Conservation (phyloP, 176 grass and related monocot species). For the Chloris gayana region DNA sequence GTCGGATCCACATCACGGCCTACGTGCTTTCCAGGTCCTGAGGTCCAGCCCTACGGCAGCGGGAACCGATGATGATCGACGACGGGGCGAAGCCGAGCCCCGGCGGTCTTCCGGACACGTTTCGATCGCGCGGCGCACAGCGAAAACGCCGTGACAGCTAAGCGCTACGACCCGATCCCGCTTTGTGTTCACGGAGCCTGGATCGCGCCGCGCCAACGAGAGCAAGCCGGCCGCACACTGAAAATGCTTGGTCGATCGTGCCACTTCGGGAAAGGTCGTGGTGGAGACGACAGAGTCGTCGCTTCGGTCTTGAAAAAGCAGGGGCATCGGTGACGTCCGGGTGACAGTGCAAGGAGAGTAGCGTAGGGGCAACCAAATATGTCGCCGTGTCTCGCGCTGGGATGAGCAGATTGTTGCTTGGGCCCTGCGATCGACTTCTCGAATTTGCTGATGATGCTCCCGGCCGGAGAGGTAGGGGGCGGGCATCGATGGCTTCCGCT, state of each 20-base stretch:
- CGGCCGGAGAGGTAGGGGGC: neutral
- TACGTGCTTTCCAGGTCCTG: neutral
- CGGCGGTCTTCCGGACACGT: neutral
- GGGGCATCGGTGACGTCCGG: neutral
- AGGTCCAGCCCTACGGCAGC: neutral
- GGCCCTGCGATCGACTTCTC: no score
- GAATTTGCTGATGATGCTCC: no score
- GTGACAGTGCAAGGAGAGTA: neutral
- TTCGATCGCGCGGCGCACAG: no score
- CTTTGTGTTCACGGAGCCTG: neutral
- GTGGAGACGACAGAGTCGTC: neutral
- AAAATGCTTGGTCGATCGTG: neutral
- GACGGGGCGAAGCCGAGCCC: neutral
- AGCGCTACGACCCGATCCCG: neutral
- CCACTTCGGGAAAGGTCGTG: neutral
- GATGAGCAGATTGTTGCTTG: no score
- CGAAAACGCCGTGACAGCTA: no score
- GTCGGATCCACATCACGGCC: neutral
- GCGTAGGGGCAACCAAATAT: no score
- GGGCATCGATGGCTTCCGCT: neutral
- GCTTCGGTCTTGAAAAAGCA: neutral
- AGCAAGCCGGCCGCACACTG: neutral
- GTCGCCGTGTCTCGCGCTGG: no score
- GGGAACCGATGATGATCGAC: neutral
- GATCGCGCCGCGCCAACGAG: neutral